A percentile compares a stretch with the other conserved stretches of the same genome.
Conservation (phyloP, 768 basidiomycete species). For the Boletus speciosus region DNA sequence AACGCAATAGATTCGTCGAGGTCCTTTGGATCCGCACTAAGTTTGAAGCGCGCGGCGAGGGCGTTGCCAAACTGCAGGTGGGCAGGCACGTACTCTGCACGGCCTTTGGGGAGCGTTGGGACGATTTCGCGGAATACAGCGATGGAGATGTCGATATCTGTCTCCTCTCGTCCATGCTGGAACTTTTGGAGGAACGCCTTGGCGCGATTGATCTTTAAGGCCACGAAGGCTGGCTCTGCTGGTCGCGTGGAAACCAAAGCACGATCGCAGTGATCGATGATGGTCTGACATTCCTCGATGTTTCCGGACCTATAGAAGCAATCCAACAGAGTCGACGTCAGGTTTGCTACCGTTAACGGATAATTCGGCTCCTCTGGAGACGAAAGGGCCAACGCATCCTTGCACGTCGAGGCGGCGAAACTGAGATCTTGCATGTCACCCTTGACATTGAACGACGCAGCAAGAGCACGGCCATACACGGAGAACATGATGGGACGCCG, state of each 20-base stretch:
- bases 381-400: conserved; percentile 11
- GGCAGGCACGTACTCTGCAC: conserved; percentile 2
- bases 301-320: conserved; percentile 6
- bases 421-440: conserved; percentile 14
- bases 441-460: conserved; percentile 10
- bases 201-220: conserved; percentile 14
- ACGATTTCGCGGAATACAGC: conserved; percentile 13
- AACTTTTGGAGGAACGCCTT: conserved; percentile 13
- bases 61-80: conserved; percentile 17
- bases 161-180: conserved; percentile 4
- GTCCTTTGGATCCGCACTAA: conserved; percentile 5
- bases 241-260: conserved; percentile 4
- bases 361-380: conserved; percentile 4
- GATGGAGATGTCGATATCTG: conserved; percentile 9
- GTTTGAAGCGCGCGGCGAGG: conserved; percentile 16
- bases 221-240: background rate
- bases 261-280: conserved; percentile 22
- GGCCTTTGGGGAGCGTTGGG: conserved; percentile 8
- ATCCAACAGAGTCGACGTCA: conserved; percentile 4
- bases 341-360: background rate
- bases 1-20: conserved; percentile 23
- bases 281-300: conserved; percentile 15
- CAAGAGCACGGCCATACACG: conserved; percentile 10
- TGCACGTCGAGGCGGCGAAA: conserved; percentile 15
- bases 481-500: conserved; percentile 7